Base-by-base conservation (phyloP, 345 rosid genomes). In the Arabis alpina region DNA sequence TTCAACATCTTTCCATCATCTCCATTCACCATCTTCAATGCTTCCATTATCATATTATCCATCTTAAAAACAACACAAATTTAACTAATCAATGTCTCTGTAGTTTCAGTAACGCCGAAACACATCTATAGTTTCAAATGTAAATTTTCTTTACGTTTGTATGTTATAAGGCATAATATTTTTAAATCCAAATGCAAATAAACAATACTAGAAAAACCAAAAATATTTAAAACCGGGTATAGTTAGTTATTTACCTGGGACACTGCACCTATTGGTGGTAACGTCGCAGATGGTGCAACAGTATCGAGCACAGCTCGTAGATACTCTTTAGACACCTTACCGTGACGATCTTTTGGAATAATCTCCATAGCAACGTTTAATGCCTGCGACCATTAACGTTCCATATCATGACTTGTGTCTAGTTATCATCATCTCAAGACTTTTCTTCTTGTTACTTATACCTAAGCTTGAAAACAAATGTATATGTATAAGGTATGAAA, bases 201-300 rank as follows among this genome's bases (percentile, higher is more conserved):
- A 19, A 19, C 23, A 19, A 19, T 19, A 19, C 23, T 19, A 19
- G 0, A 43, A 43, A 56, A 10, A n/a, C 12, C 42, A 56, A 34
- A 58, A 40, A 42, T 40, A 40, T 51, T 23, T 4, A 14, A 19
- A 40, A 66, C 30, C 14, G 47, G 12, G 24, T 24, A 61, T 19
- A 19, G 23, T 52, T 25, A n/a, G 15, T 14, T 84, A 34, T 34
- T 34, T 34, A 89, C 96, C 97, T 88, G 85, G 10, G 84, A 80
- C 27, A 94, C 73, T 56, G 92, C 96, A 63, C 98, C 96, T 16
- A 89, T 14, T 45, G 99, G 99, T 55, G 98, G 97, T 72, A 94
- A 76, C 60, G 79, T 82, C 1, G 99, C 97, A 1, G 88, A 80
- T 19, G 98, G 85, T 72, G 91, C 92, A 67, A 92, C 54, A 15